Base-by-base conservation (phyloP, 805 yeast genomes). In the Saccharomycopsis fermentans region DNA sequence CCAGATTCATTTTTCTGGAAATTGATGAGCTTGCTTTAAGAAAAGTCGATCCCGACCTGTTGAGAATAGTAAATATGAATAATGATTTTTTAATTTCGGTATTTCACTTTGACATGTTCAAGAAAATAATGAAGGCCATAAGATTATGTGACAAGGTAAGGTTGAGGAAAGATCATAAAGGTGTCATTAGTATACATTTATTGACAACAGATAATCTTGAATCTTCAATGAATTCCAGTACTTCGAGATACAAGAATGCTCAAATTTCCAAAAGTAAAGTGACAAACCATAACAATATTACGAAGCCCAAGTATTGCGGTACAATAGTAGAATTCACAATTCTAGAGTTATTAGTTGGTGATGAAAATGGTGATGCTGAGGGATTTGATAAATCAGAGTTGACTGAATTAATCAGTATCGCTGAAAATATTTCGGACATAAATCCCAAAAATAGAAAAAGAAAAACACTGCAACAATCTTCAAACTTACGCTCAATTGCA, bases 1-100 rank as follows among this genome's bases (percentile, higher is more conserved):
- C 88, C 43, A 83, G 85, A 65, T 73, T 88, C 21, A 75, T 78
- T 9, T 76, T 84, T 53, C 96, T 96, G 0, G 78, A 77, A 60
- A 68, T 90, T 35, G 92, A 86, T 61, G 82, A 83, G 50, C 67
- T 88, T 34, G 74, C 68, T n/a, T 65, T 80, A 60, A 59, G 5
- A 50, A 50, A 27, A 48, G 32, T 21, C 54, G 71, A 74, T 8
- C 69, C 69, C 35, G 71, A 69, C 21, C 64, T 68, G 6, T 68
- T 65, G 39, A 63, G 67, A 6, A 63, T 63, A 1, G 64, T 66
- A 16, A 54, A 60, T 16, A 55, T 64, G 17, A 62, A 66, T 56
- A 67, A 66, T 47, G 65, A 63, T 9, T 67, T 72, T 6, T 67
- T 77, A 17, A 70, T 80, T 2, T 76, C 81, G 4, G 74, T 73